A percentile compares a stretch with the other conserved stretches of the same genome.
Conservation (phyloP, 257 asterid species). For the Solanum acaule region DNA sequence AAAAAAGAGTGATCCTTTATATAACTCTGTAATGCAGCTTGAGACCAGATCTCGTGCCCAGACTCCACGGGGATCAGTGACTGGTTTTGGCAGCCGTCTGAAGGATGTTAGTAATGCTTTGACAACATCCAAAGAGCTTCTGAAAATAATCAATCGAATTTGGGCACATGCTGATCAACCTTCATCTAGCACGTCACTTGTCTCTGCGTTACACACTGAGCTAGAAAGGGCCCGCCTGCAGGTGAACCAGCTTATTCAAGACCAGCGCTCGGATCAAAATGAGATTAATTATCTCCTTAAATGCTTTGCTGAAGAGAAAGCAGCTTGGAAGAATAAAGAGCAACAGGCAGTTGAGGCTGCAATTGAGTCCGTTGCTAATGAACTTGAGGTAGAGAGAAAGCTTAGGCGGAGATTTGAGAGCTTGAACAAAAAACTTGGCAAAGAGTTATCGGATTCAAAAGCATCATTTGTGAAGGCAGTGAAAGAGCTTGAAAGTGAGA, state of each 20-base stretch:
- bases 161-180: slow-evolving; percentile 81
- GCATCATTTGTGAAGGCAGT: slow-evolving; percentile 43
- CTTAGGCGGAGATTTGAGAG: slow-evolving; percentile 60
- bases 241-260: slow-evolving; percentile 77
- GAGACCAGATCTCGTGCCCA: slow-evolving; percentile 73
- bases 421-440: slow-evolving; percentile 77
- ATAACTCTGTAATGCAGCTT: slow-evolving; percentile 29
- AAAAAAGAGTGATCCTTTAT: background rate
- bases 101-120: slow-evolving; percentile 82
- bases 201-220: slow-evolving; percentile 91
- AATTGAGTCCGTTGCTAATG: slow-evolving; percentile 40
- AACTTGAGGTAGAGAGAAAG: slow-evolving; percentile 72
- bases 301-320: slow-evolving; percentile 77
- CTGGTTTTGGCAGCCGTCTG: slow-evolving; percentile 38
- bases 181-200: slow-evolving; percentile 69
- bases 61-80: slow-evolving; percentile 41
- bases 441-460: slow-evolving; percentile 57
- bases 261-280: slow-evolving; percentile 43
- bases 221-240: slow-evolving; percentile 90
- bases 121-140: slow-evolving; percentile 87
- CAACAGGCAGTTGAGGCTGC: slow-evolving; percentile 56
- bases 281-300: slow-evolving; percentile 64
- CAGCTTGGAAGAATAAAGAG: slow-evolving; percentile 67
- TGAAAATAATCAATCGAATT: slow-evolving; percentile 72
- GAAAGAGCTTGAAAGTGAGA: slow-evolving; percentile 66